phyloP scores from a whole-genome alignment of 768 basidiomycete species.

The Rhodotorula kratochvilovae region DNA sequence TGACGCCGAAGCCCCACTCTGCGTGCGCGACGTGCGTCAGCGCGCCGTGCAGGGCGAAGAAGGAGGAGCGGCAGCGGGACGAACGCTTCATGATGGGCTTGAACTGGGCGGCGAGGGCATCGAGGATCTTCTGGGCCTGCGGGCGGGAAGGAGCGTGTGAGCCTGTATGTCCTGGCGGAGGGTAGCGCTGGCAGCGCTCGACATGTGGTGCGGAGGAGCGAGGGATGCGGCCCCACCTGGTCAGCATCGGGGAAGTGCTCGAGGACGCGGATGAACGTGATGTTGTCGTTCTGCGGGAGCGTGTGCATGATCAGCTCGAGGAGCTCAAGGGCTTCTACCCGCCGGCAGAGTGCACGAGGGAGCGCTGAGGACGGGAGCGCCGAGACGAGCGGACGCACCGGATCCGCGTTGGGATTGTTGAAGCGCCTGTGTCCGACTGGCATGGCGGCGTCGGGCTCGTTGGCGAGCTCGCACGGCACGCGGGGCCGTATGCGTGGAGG shows the following conservation, averaged over 20 bases:
- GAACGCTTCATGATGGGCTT: constrained; percentile 27
- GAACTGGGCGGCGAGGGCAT: constrained; percentile 36
- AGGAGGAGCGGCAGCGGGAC: background rate
- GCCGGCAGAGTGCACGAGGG: no score
- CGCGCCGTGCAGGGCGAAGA: background rate
- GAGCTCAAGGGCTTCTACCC: background rate
- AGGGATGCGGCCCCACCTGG: background rate
- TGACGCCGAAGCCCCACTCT: constrained; percentile 19
- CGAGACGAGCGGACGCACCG: background rate
- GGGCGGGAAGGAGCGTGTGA: background rate
- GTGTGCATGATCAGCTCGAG: background rate
- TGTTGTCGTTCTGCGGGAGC: constrained; percentile 21
- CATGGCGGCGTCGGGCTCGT: background rate
- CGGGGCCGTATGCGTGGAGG: no score
- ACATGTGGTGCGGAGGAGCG: no score
- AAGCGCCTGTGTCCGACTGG: constrained; percentile 19
- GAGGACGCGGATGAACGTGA: constrained; percentile 30
- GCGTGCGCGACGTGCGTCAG: background rate
- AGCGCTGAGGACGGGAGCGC: no score
- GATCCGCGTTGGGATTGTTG: constrained; percentile 12
- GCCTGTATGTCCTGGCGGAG: no score
- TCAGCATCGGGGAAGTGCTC: constrained; percentile 3
- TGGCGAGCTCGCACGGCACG: background rate
- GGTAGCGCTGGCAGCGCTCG: no score
- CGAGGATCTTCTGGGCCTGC: constrained; percentile 28